These are phyloP conservation scores for Coleophoma crateriformis DNA, from an alignment of 2,329 filamentous ascomycete species.

Conservation along the genomic window DNA sequence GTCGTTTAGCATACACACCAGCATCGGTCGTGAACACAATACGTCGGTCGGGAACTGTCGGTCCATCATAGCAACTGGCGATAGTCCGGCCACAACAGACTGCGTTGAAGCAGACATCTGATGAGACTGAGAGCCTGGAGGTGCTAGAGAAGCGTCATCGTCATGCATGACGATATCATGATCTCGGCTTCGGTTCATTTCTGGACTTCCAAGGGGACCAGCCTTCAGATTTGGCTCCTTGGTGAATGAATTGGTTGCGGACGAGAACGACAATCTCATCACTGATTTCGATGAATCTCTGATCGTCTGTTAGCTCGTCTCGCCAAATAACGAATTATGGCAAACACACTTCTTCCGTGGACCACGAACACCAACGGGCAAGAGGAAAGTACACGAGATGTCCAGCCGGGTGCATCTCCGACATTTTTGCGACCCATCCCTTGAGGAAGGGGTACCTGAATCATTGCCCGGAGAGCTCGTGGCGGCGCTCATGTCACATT, in stretches of 20 bases:
- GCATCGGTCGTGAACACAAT: background rate
- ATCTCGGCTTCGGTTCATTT: background rate
- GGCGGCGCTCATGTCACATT: background rate
- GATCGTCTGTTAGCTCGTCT: background rate
- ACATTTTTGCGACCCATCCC: background rate
- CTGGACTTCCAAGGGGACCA: background rate
- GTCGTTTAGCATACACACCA: constrained; percentile 1
- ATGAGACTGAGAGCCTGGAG: too few relatives aligned
- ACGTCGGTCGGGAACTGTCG: background rate
- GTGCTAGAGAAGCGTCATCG: too few relatives aligned
- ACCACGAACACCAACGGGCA: constrained; percentile 1
- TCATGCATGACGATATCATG: too few relatives aligned
- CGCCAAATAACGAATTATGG: background rate
- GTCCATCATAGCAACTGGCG: background rate
- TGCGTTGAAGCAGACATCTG: background rate
- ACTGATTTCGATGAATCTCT: background rate
- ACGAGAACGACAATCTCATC: background rate
- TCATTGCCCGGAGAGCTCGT: background rate
- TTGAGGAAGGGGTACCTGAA: background rate
- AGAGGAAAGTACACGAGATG: constrained; percentile 1
- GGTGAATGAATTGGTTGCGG: background rate
- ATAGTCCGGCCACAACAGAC: background rate
- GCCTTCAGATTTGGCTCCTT: background rate
- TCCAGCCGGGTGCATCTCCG: background rate
- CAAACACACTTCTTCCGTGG: background rate